phyloP scores from a whole-genome alignment of 2,329 filamentous ascomycete species.

The Tolypocladium tropicale region DNA sequence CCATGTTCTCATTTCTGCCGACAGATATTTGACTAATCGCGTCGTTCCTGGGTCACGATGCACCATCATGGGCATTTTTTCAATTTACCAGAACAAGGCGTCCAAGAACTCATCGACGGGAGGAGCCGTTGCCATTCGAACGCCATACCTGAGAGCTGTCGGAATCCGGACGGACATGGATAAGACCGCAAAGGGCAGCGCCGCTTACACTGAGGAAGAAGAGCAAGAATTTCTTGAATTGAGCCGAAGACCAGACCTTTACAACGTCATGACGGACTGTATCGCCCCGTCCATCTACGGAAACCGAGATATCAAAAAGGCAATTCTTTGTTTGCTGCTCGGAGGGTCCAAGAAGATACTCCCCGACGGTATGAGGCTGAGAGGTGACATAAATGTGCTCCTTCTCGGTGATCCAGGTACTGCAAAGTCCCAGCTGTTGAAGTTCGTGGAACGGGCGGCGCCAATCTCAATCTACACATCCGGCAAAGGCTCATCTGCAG shows the following conservation, averaged over 20 bases:
- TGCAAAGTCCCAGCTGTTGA: conserved; percentile 91
- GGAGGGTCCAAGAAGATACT: conserved; percentile 97
- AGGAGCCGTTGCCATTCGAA: conserved; percentile 86
- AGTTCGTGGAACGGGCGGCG: conserved; percentile 93
- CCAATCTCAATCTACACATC: conserved; percentile 98
- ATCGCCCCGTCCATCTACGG: conserved; percentile 98
- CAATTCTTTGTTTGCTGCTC: conserved; percentile 85
- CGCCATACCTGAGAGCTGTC: conserved; percentile 86
- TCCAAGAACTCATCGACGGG: conserved; percentile 64
- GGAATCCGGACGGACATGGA: conserved; percentile 88
- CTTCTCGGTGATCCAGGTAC: conserved; percentile 96
- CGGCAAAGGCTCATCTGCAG: conserved; percentile 93
- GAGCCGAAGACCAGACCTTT: conserved; percentile 85
- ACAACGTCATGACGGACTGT: conserved; percentile 78
- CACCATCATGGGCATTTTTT: conserved; percentile 94
- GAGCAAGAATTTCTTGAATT: conserved; percentile 93
- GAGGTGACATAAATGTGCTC: conserved; percentile 96
- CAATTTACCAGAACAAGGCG: conserved; percentile 90
- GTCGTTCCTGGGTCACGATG: conserved; percentile 93
- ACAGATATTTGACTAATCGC: conserved; percentile 87
- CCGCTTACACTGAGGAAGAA: conserved; percentile 84
- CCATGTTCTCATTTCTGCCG: conserved; percentile 93
- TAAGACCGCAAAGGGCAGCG: conserved; percentile 75
- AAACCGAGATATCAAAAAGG: conserved; percentile 92
- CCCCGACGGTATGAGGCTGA: conserved; percentile 92